Percentiles rank a stretch among this genome's conserved stretches.
Evolutionary conservation across 306 rosid genomes (phyloP).

Genomic region (Begonia masoniana): DNA sequence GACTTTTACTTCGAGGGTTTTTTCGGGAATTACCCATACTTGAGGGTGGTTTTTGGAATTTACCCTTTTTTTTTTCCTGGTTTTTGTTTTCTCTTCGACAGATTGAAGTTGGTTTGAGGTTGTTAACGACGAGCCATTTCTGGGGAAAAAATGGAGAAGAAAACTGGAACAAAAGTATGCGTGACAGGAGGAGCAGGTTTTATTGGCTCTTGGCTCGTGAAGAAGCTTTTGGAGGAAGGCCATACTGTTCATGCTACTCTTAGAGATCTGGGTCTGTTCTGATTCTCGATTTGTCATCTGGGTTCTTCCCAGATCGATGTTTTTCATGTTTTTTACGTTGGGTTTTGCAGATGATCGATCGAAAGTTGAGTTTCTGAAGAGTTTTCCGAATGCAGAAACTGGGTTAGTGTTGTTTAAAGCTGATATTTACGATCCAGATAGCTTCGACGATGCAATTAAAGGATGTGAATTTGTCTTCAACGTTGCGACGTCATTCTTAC

Average conservation of each 20-base stretch:
- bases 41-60: no score
- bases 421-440: slow-evolving; percentile 13
- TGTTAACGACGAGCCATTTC: no score
- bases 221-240: slow-evolving; percentile 22
- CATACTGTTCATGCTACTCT: slow-evolving; percentile 28
- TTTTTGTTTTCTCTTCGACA: no score
- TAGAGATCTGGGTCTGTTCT: slow-evolving; percentile 14
- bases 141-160: no score
- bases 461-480: slow-evolving; percentile 21
- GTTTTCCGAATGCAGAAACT: slow-evolving; percentile 16
- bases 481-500: slow-evolving; percentile 19
- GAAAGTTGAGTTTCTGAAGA: slow-evolving; percentile 20
- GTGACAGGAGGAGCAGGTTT: slow-evolving; percentile 29
- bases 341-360: slow-evolving; percentile 13
- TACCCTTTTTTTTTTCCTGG: no score
- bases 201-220: slow-evolving; percentile 19
- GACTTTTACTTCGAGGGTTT: no score
- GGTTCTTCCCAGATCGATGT: no score
- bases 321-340: no score
- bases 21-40: no score
- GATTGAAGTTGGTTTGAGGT: no score
- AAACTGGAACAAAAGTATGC: slow-evolving; percentile 13
- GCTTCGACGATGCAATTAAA: slow-evolving; percentile 13
- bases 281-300: no score
- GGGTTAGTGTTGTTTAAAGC: slow-evolving; percentile 23